Conservation (phyloP, 495 filamentous ascomycete genomes). For the Penicillium simplicissimum region DNA sequence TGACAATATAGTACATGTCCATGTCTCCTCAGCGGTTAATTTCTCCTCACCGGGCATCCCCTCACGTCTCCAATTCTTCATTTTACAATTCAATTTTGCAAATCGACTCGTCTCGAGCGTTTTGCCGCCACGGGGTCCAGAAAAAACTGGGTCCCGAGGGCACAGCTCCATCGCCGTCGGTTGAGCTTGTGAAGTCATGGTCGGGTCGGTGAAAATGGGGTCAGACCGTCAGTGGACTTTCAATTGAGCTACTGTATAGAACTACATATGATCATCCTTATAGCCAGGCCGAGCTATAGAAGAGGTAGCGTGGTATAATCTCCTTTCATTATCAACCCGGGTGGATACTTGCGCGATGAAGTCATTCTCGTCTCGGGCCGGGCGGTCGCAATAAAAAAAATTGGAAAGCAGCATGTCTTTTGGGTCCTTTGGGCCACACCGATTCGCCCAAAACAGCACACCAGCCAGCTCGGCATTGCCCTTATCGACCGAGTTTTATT, state of each 20-base stretch:
- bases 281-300: too few species aligned
- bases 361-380: not conserved
- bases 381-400: not conserved
- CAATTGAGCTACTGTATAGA: not conserved
- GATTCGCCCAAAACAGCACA: constrained; percentile 48
- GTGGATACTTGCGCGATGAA: not conserved
- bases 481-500: constrained; percentile 19
- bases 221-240: too few species aligned
- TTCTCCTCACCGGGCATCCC: constrained; percentile 38
- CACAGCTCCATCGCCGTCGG: not conserved
- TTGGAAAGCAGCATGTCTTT: not conserved
- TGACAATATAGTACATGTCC: not conserved
- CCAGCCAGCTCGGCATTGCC: constrained; percentile 10
- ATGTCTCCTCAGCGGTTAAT: constrained; percentile 27
- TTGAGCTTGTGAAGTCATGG: constrained; percentile 1
- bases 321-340: too few species aligned
- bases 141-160: constrained; percentile 6
- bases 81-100: constrained; percentile 9
- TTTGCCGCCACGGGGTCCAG: not conserved
- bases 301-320: too few species aligned
- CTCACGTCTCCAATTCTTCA: constrained; percentile 29
- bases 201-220: not conserved
- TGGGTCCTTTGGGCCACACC: constrained; percentile 30
- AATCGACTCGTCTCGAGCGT: not conserved
- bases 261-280: too few species aligned